Evolutionary conservation across 2,329 filamentous ascomycete genomes (phyloP).

Genomic region (Xylaria sp.): DNA sequence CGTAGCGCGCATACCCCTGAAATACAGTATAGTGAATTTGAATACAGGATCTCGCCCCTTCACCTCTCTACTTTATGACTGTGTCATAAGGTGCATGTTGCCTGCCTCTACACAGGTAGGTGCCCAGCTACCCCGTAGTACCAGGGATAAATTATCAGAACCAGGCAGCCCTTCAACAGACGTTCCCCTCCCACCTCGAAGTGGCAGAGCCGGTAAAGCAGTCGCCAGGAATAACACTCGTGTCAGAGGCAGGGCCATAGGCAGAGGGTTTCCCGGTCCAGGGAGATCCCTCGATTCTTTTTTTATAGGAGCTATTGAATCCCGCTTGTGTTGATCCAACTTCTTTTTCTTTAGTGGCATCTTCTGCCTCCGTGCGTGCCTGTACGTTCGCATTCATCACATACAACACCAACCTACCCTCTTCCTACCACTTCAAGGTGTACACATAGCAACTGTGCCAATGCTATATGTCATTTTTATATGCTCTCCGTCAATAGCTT

Average conservation of each 20-base stretch:
- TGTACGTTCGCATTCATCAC: not conserved
- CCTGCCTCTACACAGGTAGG: not conserved
- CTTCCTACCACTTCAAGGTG: too few species aligned
- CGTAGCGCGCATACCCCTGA: not conserved
- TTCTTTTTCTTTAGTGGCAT: not conserved
- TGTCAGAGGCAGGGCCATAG: slow-evolving; percentile 15
- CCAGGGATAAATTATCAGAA: not conserved
- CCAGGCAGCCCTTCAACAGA: not conserved
- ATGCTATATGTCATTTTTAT: too few species aligned
- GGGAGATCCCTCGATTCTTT: slow-evolving; percentile 15
- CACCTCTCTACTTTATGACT: too few species aligned
- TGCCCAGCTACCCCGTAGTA: not conserved
- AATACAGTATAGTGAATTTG: not conserved
- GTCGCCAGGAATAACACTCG: slow-evolving; percentile 9
- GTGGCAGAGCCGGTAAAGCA: slow-evolving; percentile 5
- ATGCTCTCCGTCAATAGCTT: too few species aligned
- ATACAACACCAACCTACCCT: too few species aligned
- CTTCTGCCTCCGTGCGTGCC: not conserved
- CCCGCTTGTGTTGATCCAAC: not conserved
- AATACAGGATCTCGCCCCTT: not conserved
- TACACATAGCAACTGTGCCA: too few species aligned
- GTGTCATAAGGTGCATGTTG: not conserved
- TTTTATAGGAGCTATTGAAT: not conserved
- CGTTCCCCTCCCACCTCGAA: slow-evolving; percentile 1
- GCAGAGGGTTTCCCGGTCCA: slow-evolving; percentile 17